phyloP scores from a whole-genome alignment of 2,329 filamentous ascomycete species.

The Scorias spongiosa region DNA sequence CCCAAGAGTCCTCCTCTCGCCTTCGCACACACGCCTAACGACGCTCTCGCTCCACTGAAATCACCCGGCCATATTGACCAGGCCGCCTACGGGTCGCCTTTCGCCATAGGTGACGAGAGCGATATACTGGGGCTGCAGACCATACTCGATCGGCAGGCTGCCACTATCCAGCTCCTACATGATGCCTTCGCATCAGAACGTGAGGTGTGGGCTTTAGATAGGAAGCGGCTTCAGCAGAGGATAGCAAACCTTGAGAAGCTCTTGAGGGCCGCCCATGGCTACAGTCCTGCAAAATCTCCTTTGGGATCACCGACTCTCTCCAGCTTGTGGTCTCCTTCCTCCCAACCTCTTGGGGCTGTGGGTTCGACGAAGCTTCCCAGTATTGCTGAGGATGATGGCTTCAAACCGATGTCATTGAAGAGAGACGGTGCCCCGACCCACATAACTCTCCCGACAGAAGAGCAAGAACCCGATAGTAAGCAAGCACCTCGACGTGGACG shows the following conservation, averaged over 20 bases:
- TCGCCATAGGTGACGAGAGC: background rate
- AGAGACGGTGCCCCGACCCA: slow-evolving; percentile 13
- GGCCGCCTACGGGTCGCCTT: slow-evolving; percentile 2
- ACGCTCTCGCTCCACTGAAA: slow-evolving; percentile 14
- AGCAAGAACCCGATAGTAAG: slow-evolving; percentile 2
- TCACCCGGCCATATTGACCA: slow-evolving; percentile 6
- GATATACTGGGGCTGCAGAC: slow-evolving; percentile 14
- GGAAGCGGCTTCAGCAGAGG: slow-evolving; percentile 17
- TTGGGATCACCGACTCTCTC: slow-evolving; percentile 15
- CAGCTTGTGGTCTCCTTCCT: slow-evolving; percentile 8
- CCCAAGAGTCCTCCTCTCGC: slow-evolving; percentile 22
- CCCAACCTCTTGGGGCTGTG: slow-evolving; percentile 6
- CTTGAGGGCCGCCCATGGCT: slow-evolving; percentile 18
- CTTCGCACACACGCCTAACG: slow-evolving; percentile 21
- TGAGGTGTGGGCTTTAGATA: slow-evolving; percentile 20
- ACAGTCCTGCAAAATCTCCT: slow-evolving; percentile 22
- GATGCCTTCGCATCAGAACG: slow-evolving; percentile 21
- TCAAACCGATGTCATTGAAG: slow-evolving; percentile 9
- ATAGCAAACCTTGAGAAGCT: slow-evolving; percentile 20
- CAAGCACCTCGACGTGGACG: slow-evolving; percentile 5
- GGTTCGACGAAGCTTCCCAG: slow-evolving; percentile 13
- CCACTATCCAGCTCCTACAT: slow-evolving; percentile 18
- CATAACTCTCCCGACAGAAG: slow-evolving; percentile 9
- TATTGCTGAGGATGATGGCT: slow-evolving; percentile 20
- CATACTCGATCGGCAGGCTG: slow-evolving; percentile 20